Percentiles rank a stretch among this genome's conserved stretches.
phyloP scores from a whole-genome alignment of 305 asterid species.

The Solanum hybrid region DNA sequence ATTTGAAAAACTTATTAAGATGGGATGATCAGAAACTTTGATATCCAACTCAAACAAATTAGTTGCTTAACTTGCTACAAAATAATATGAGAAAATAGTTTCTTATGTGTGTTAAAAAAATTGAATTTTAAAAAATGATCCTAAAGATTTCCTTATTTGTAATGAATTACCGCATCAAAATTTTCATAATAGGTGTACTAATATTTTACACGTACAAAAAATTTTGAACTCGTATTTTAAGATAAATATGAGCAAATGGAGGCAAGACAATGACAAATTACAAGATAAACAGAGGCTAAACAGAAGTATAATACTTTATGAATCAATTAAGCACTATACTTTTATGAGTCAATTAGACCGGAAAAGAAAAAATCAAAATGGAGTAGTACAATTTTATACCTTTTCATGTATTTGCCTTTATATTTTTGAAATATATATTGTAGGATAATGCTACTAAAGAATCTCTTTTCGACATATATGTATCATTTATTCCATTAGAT shows the following conservation, averaged over 20 bases:
- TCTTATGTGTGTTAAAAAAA: not conserved
- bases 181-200: not conserved
- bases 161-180: not conserved
- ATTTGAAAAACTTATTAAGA: too few species aligned
- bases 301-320: too few species aligned
- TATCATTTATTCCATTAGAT: not conserved
- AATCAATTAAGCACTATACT: too few species aligned
- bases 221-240: not conserved
- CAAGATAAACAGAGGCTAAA: too few species aligned
- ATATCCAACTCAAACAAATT: too few species aligned
- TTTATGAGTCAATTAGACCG: not conserved
- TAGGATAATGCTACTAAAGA: not conserved
- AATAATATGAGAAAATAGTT: too few species aligned
- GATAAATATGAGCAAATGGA: not conserved
- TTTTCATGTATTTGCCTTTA: not conserved
- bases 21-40: too few species aligned
- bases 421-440: not conserved
- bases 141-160: not conserved
- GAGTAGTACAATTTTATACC: not conserved
- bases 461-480: not conserved
- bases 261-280: too few species aligned
- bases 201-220: not conserved
- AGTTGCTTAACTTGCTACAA: not conserved
- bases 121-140: too few species aligned
- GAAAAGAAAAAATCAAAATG: not conserved